Evolutionary conservation across 108 stramenopile genomes (phyloP).

Genomic region (Epipyxis sp.): DNA sequence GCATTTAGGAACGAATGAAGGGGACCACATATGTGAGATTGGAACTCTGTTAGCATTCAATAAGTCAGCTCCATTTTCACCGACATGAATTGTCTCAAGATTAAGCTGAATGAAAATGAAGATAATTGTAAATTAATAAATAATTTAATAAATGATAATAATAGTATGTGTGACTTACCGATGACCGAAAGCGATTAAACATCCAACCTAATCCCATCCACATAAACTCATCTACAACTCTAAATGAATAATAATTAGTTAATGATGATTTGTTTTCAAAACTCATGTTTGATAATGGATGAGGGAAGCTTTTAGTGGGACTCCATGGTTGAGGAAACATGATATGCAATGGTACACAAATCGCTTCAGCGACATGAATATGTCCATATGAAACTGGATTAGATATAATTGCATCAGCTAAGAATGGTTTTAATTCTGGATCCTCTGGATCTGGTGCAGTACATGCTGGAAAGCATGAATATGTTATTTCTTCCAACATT

Average conservation of each 20-base stretch:
- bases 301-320: slow-evolving; percentile 69
- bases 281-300: slow-evolving; percentile 64
- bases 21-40: slow-evolving; percentile 76
- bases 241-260: slow-evolving; percentile 35
- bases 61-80: slow-evolving; percentile 36
- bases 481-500: slow-evolving; percentile 65
- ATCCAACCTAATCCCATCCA: slow-evolving; percentile 32
- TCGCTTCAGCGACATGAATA: slow-evolving; percentile 73
- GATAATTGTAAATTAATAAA: too few relatives aligned
- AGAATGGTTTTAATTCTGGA: too few relatives aligned
- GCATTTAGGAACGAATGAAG: slow-evolving; percentile 71
- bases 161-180: too few relatives aligned
- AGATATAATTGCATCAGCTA: slow-evolving; percentile 66
- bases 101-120: too few relatives aligned
- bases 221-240: slow-evolving; percentile 34
- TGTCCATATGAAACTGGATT: slow-evolving; percentile 74
- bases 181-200: slow-evolving; percentile 38
- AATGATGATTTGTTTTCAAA: slow-evolving; percentile 46
- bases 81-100: slow-evolving; percentile 27
- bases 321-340: slow-evolving; percentile 79
- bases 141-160: too few relatives aligned
- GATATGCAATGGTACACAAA: slow-evolving; percentile 73
- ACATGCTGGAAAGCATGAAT: slow-evolving; percentile 66
- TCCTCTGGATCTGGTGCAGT: slow-evolving; percentile 61
- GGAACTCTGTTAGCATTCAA: slow-evolving; percentile 56